These are phyloP conservation scores for Solanum acaule DNA, from an alignment of 257 asterid species.

Conservation along the genomic window DNA sequence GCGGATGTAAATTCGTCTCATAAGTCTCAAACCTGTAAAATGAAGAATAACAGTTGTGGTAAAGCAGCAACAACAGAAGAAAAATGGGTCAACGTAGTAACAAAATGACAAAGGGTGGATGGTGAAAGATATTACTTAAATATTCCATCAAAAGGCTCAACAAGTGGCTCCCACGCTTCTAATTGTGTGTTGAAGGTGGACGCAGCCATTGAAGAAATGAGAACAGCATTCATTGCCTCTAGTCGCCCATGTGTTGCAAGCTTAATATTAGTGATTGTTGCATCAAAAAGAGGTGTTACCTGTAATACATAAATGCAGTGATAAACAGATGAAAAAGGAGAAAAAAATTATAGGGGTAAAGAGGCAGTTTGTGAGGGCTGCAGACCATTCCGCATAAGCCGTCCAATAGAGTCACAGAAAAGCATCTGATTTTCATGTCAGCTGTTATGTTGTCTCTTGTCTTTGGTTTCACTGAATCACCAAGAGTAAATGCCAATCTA, in stretches of 20 bases:
- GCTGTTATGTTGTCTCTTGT: constrained; percentile 85
- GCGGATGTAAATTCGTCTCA: constrained; percentile 51
- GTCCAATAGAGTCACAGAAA: constrained; percentile 82
- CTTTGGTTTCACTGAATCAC: constrained; percentile 85
- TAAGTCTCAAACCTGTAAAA: constrained; percentile 81
- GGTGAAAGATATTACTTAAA: constrained; percentile 52
- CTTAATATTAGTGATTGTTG: constrained; percentile 85
- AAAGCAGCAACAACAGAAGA: constrained; percentile 9
- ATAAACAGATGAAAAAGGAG: constrained; percentile 7
- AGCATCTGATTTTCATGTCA: constrained; percentile 89
- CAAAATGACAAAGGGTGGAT: constrained; percentile 1
- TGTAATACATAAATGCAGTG: constrained; percentile 22
- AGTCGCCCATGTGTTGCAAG: constrained; percentile 88
- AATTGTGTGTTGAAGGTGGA: constrained; percentile 82
- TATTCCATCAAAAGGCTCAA: constrained; percentile 98
- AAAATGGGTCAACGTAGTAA: background rate
- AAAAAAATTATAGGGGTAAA: constrained; percentile 3
- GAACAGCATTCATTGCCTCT: constrained; percentile 86
- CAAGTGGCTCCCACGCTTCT: constrained; percentile 98
- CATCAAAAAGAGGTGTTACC: constrained; percentile 98
- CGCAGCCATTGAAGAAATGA: constrained; percentile 84
- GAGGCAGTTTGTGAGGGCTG: constrained; percentile 4
- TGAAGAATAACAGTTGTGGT: constrained; percentile 10
- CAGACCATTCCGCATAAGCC: constrained; percentile 94
- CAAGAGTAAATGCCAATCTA: constrained; percentile 77